A percentile compares a stretch with the other conserved stretches of the same genome.
Conservation (phyloP, 2,329 filamentous ascomycete species). For the Colletotrichum higginsianum region DNA sequence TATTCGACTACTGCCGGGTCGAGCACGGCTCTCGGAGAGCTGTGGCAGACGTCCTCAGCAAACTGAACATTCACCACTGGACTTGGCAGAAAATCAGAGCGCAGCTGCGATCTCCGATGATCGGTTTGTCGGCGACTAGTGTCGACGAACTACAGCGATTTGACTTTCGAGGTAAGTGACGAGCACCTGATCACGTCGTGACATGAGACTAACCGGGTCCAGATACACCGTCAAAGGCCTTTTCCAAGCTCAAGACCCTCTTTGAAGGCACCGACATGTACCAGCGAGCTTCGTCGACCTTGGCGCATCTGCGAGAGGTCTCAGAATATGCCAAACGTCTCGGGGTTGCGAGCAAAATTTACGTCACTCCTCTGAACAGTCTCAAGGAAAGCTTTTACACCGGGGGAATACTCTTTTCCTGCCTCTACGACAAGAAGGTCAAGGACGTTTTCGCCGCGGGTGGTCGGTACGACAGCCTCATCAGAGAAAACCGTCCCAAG, state of each 20-base stretch:
- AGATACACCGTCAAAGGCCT: slow-evolving; percentile 71
- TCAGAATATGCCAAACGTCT: slow-evolving; percentile 83
- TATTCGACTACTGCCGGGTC: slow-evolving; percentile 93
- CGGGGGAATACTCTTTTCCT: slow-evolving; percentile 90
- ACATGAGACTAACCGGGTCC: background rate
- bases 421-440: slow-evolving; percentile 86
- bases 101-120: slow-evolving; percentile 84
- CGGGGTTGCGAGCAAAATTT: slow-evolving; percentile 82
- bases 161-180: slow-evolving; percentile 81
- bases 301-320: slow-evolving; percentile 86
- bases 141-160: slow-evolving; percentile 92
- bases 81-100: slow-evolving; percentile 88
- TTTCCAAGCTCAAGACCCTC: slow-evolving; percentile 70
- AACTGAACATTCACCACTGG: slow-evolving; percentile 84
- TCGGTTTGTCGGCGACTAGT: slow-evolving; percentile 89
- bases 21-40: slow-evolving; percentile 76
- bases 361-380: slow-evolving; percentile 87
- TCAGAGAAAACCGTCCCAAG: slow-evolving; percentile 85
- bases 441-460: slow-evolving; percentile 93
- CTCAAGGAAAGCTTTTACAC: slow-evolving; percentile 93
- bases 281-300: slow-evolving; percentile 81
- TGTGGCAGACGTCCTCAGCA: slow-evolving; percentile 88
- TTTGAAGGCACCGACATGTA: slow-evolving; percentile 77
- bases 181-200: too few species aligned
- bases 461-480: slow-evolving; percentile 91